Conservation (phyloP, 192 early-diverging fungal species). For the Borealophlyctis nickersoniae region DNA sequence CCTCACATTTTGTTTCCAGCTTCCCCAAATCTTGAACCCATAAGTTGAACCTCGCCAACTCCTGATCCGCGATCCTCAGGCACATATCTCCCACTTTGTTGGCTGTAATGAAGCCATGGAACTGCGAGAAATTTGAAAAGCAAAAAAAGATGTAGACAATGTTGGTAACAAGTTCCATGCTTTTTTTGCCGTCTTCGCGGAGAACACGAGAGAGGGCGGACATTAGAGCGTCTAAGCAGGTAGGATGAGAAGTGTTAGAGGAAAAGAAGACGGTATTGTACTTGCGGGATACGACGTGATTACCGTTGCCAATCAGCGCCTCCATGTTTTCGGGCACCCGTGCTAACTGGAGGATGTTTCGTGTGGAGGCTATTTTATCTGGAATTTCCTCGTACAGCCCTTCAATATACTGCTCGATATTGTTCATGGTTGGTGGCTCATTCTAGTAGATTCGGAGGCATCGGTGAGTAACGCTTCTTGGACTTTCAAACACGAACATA, state of each 20-base stretch:
- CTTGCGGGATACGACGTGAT: background rate
- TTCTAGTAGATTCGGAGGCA: too few species aligned
- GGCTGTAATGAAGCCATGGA: constrained; percentile 49
- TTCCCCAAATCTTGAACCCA: constrained; percentile 44
- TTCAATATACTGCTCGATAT: constrained; percentile 51
- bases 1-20: constrained; percentile 39
- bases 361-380: constrained; percentile 47
- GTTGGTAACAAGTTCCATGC: constrained; percentile 53
- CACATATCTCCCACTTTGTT: constrained; percentile 65
- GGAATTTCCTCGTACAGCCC: constrained; percentile 54
- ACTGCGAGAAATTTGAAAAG: constrained; percentile 55
- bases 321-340: constrained; percentile 46
- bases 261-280: background rate
- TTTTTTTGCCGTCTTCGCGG: constrained; percentile 51
- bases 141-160: constrained; percentile 58
- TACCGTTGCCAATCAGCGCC: constrained; percentile 41
- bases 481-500: constrained; percentile 4
- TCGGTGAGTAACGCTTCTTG: too few species aligned
- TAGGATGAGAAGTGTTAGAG: background rate
- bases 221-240: constrained; percentile 32
- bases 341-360: constrained; percentile 44
- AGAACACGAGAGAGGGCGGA: constrained; percentile 54
- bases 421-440: constrained; percentile 30
- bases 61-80: constrained; percentile 46
- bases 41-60: constrained; percentile 43